Evolutionary conservation across 2,329 filamentous ascomycete genomes (phyloP), one percentile per base, ranked within the genome.

Genomic region (Zymoseptoria pseudotritici): DNA sequence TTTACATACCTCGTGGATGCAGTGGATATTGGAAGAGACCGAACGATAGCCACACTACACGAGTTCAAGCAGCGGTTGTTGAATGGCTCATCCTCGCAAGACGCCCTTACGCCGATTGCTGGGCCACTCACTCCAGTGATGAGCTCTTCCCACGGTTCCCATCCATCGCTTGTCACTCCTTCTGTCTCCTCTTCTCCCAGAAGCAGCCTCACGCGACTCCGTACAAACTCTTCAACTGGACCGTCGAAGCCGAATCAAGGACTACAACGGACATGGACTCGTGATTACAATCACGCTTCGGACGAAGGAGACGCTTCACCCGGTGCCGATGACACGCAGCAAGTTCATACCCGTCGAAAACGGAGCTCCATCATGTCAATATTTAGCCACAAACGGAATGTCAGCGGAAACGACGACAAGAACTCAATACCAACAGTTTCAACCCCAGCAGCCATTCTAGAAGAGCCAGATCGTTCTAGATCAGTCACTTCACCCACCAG

Each of bases 1-100:
- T 70, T 71, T 53, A 64, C 64, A 42, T 63, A 66, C 22, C 55
- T 72, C 42, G 68, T 71, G 4, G 70, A 72, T 58, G 69, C 66
- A 17, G 69, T 67, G 7, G 71, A 73, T 26, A 24, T 64, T 13
- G 70, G 65, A 13, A 58, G 71, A 51, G 70, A 72, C 42, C 65
- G 66, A 59, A 69, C 69, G 26, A 71, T 73, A 29, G 61, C 62
- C 4, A 63, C 65, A 19, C 58, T 73, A 60, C 64, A 71, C 20
- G 67, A 70, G 29, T 62, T 71, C 31, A 65, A 67, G 60, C 68
- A 70, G 65, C 59, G 69, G 21, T 50, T 72, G 53, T 51, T 70
- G n/a, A 42, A 55, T 7, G 46, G 50, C 52, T 24, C 54, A 29
- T 19, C 49, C 24, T n/a, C 20, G 8, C 29, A 26, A 29, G 17